Percentiles rank a stretch among this genome's conserved stretches.
phyloP scores from a whole-genome alignment of 495 filamentous ascomycete genomes.

The Penicillium alfredii region DNA sequence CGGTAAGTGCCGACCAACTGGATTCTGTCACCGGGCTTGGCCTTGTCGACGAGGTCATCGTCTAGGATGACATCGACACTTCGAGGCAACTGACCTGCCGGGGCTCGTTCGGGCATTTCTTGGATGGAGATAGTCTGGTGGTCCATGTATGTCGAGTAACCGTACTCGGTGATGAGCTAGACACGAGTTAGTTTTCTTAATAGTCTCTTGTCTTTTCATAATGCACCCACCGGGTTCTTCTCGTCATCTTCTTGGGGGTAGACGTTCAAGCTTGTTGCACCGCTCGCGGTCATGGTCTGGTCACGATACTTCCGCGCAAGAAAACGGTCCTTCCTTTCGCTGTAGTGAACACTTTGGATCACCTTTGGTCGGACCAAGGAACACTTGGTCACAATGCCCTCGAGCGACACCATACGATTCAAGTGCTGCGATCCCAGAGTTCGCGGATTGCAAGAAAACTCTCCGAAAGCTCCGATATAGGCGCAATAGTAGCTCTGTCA shows the following conservation, averaged over 20 bases:
- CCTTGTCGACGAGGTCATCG: slow-evolving; percentile 90
- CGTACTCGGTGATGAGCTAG: slow-evolving; percentile 86
- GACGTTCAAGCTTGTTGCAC: slow-evolving; percentile 76
- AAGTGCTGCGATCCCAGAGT: slow-evolving; percentile 83
- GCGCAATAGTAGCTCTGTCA: slow-evolving; percentile 85
- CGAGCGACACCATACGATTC: slow-evolving; percentile 93
- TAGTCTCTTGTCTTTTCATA: no score
- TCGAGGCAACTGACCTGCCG: slow-evolving; percentile 90
- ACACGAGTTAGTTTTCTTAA: no score
- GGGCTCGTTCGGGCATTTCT: slow-evolving; percentile 98
- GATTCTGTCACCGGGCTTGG: slow-evolving; percentile 93
- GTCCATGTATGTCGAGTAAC: slow-evolving; percentile 90
- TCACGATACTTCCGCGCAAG: slow-evolving; percentile 83
- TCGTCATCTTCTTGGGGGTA: slow-evolving; percentile 95
- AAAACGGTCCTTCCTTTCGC: slow-evolving; percentile 76
- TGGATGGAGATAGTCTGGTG: slow-evolving; percentile 98
- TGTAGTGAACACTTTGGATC: slow-evolving; percentile 95
- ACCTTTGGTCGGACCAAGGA: slow-evolving; percentile 94
- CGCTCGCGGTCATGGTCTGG: slow-evolving; percentile 92
- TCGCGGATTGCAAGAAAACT: slow-evolving; percentile 89
- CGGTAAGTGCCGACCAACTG: slow-evolving; percentile 93
- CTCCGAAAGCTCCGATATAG: slow-evolving; percentile 89
- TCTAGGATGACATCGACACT: slow-evolving; percentile 98
- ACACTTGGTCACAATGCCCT: slow-evolving; percentile 96
- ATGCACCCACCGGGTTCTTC: slow-evolving; percentile 51